Conservation (phyloP, 345 rosid genomes). For the Schrenkiella parvula region DNA sequence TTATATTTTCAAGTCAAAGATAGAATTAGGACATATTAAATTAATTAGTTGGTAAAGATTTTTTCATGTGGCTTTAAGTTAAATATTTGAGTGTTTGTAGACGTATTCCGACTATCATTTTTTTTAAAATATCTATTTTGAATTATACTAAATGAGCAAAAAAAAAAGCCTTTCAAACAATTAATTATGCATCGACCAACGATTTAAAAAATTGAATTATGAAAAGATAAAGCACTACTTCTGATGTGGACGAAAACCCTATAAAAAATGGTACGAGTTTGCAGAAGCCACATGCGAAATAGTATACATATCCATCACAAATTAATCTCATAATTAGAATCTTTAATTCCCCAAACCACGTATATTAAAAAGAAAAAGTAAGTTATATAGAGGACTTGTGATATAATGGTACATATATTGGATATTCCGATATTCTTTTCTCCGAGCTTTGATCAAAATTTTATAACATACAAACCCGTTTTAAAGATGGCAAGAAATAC, state of each 20-base stretch:
- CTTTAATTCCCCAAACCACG: neutral
- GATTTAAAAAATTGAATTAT: neutral
- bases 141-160: neutral
- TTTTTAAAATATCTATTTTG: neutral
- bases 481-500: too few species aligned
- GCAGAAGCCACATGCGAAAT: constrained; percentile 9
- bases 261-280: neutral
- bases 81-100: neutral
- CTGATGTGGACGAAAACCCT: neutral
- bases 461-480: too few species aligned
- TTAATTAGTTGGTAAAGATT: too few species aligned
- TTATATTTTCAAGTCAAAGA: too few species aligned
- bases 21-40: too few species aligned
- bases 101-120: neutral
- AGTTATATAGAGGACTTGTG: neutral
- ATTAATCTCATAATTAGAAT: neutral
- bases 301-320: neutral
- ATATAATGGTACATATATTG: neutral
- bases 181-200: neutral
- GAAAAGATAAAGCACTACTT: neutral
- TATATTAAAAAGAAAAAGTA: neutral
- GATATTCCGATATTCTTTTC: neutral
- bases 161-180: neutral
- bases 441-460: too few species aligned
- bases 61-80: neutral